These are phyloP conservation scores for Cubamyces sp. DNA, from an alignment of 768 basidiomycete species.

Conservation along the genomic window DNA sequence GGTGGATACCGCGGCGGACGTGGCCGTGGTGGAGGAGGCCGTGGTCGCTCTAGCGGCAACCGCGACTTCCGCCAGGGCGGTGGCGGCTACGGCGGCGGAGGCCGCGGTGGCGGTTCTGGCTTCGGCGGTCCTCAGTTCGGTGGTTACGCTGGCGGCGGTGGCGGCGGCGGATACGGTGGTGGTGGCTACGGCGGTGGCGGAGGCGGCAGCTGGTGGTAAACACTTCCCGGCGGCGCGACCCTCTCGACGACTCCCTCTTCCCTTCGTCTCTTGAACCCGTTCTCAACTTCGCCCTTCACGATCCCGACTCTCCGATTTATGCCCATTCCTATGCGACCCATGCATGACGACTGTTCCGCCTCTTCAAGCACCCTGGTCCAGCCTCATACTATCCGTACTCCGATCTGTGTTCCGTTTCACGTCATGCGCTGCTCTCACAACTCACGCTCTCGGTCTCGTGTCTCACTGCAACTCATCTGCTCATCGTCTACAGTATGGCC, in stretches of 20 bases:
- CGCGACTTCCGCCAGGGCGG: constrained; percentile 47
- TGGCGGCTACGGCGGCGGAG: constrained; percentile 41
- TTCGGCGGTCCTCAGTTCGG: constrained; percentile 39
- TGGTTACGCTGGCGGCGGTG: constrained; percentile 38
- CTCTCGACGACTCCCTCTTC: neutral
- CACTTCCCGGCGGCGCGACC: neutral
- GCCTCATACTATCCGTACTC: constrained; percentile 16
- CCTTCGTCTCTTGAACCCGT: constrained; percentile 25
- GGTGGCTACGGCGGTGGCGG: constrained; percentile 38
- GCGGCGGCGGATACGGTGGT: constrained; percentile 18
- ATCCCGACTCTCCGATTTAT: constrained; percentile 25
- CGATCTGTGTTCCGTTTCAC: constrained; percentile 34
- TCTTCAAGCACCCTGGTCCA: constrained; percentile 15
- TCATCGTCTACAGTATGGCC: constrained; percentile 50
- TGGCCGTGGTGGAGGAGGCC: constrained; percentile 58
- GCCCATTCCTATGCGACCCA: constrained; percentile 34
- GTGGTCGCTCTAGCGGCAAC: constrained; percentile 44
- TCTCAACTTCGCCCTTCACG: constrained; percentile 33
- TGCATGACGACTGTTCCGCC: constrained; percentile 23
- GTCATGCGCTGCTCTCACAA: constrained; percentile 68
- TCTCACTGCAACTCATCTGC: constrained; percentile 54
- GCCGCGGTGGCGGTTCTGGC: constrained; percentile 34
- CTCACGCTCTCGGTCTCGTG: constrained; percentile 56
- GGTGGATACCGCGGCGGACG: constrained; percentile 54
- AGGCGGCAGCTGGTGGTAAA: constrained; percentile 53